These are phyloP conservation scores for Celoporthe dispersa DNA, from an alignment of 2,329 filamentous ascomycete genomes.

Conservation along the genomic window DNA sequence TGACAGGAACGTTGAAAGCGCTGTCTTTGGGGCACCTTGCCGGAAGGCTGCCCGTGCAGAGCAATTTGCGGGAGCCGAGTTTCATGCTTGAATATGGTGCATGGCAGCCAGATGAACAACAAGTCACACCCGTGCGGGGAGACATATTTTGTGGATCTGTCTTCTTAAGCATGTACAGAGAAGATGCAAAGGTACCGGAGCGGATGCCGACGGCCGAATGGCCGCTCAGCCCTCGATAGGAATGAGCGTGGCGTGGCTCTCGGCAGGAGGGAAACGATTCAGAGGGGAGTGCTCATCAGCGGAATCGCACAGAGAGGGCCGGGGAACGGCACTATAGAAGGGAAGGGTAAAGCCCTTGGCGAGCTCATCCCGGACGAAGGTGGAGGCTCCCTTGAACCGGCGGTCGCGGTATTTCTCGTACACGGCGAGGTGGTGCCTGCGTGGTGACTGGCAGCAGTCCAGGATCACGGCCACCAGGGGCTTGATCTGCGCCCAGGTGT, in stretches of 20 bases:
- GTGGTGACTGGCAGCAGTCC: constrained; percentile 83
- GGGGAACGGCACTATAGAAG: constrained; percentile 46
- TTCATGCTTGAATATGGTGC: constrained; percentile 24
- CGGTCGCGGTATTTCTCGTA: constrained; percentile 92
- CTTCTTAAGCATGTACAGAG: constrained; percentile 31
- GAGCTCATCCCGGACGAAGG: constrained; percentile 78
- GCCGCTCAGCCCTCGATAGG: constrained; percentile 29
- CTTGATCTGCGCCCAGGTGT: constrained; percentile 84
- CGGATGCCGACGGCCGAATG: constrained; percentile 12
- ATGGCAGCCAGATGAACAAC: constrained; percentile 28
- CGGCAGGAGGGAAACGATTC: constrained; percentile 22
- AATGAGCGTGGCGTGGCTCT: constrained; percentile 24
- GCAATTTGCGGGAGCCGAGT: constrained; percentile 25
- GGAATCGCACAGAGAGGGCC: constrained; percentile 30
- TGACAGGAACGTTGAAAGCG: constrained; percentile 19
- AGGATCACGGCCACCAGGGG: constrained; percentile 78
- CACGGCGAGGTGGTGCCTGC: constrained; percentile 82
- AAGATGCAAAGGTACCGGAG: constrained; percentile 28
- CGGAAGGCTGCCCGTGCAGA: constrained; percentile 23
- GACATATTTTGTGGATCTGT: constrained; percentile 26
- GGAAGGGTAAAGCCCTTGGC: constrained; percentile 60
- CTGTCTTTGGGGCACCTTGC: not conserved
- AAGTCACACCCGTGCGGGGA: constrained; percentile 25
- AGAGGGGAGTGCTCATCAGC: constrained; percentile 27
- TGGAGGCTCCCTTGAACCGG: constrained; percentile 82